A percentile compares a stretch with the other conserved stretches of the same genome.
Evolutionary conservation across 352 stramenopile genomes (phyloP).

Genomic region (Globisporangium solare): DNA sequence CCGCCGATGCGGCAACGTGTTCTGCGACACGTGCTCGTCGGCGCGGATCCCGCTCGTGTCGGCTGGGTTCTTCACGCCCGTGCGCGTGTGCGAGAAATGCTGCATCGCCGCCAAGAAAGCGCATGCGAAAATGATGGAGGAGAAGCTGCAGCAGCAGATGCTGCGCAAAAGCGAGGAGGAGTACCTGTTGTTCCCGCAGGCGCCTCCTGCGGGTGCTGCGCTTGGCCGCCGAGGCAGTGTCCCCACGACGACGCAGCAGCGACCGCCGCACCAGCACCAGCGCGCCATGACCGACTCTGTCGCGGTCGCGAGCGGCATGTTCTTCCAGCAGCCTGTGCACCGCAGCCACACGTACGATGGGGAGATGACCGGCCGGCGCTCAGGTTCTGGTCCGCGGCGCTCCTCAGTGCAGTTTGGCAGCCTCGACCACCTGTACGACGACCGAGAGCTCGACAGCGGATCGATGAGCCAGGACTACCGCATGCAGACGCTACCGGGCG

Average conservation of each 20-base stretch:
- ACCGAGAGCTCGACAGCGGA: conserved; percentile 14
- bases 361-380: not conserved
- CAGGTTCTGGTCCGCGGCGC: not conserved
- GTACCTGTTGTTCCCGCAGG: conserved; percentile 7
- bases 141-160: conserved; percentile 30
- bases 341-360: conserved; percentile 10
- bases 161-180: conserved; percentile 16
- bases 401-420: conserved; percentile 19
- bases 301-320: conserved; percentile 17
- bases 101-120: conserved; percentile 63
- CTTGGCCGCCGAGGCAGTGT: conserved; percentile 10
- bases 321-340: conserved; percentile 19
- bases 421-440: conserved; percentile 19
- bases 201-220: not conserved
- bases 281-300: conserved; percentile 16
- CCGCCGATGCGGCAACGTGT: conserved; percentile 84
- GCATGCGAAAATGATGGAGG: conserved; percentile 64
- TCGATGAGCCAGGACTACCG: conserved; percentile 11
- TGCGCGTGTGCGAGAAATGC: conserved; percentile 81
- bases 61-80: conserved; percentile 60
- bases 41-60: conserved; percentile 70
- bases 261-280: not conserved
- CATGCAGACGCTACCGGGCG: conserved; percentile 58
- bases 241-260: conserved; percentile 6
- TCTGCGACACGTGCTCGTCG: conserved; percentile 86